Evolutionary conservation across 139 green algal genomes (phyloP).

Genomic region (Picochlorum sp.): DNA sequence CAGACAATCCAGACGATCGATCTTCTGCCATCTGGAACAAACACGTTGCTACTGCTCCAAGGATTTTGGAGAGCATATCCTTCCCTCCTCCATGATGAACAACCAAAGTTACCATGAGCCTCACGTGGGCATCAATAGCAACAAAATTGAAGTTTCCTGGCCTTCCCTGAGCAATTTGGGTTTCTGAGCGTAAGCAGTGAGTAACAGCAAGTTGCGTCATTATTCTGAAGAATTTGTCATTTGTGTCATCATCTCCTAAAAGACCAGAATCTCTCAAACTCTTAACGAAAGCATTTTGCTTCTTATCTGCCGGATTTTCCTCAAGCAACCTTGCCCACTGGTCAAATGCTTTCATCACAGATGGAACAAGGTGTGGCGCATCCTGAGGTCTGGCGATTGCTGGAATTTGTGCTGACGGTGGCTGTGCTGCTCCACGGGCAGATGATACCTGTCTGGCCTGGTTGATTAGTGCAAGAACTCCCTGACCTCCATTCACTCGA

Average conservation of each 20-base stretch:
- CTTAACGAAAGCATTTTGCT: conserved; percentile 58
- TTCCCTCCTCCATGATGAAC: conserved; percentile 45
- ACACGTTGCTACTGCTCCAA: conserved; percentile 59
- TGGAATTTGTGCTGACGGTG: neutral
- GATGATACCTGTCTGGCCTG: conserved; percentile 40
- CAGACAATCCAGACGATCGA: conserved; percentile 69
- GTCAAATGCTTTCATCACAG: conserved; percentile 78
- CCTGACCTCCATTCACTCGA: conserved; percentile 24
- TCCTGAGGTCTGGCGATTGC: conserved; percentile 26
- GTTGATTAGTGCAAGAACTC: conserved; percentile 63
- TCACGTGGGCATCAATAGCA: conserved; percentile 43
- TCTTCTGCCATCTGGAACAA: conserved; percentile 34
- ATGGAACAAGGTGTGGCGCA: conserved; percentile 54
- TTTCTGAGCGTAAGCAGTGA: conserved; percentile 66
- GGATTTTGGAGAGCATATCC: conserved; percentile 55
- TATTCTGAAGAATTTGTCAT: conserved; percentile 82
- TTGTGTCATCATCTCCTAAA: conserved; percentile 63
- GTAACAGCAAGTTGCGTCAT: conserved; percentile 74
- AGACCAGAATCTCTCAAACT: conserved; percentile 58
- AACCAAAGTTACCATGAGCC: conserved; percentile 45
- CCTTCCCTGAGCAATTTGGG: conserved; percentile 5
- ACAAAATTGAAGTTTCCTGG: conserved; percentile 31
- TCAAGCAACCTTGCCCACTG: conserved; percentile 75
- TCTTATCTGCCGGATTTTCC: conserved; percentile 53
- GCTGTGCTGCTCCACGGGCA: conserved; percentile 5